Percentiles rank a stretch among this genome's conserved stretches.
phyloP scores from a whole-genome alignment of 129 eudicot genomes.

The Calendula officinalis region DNA sequence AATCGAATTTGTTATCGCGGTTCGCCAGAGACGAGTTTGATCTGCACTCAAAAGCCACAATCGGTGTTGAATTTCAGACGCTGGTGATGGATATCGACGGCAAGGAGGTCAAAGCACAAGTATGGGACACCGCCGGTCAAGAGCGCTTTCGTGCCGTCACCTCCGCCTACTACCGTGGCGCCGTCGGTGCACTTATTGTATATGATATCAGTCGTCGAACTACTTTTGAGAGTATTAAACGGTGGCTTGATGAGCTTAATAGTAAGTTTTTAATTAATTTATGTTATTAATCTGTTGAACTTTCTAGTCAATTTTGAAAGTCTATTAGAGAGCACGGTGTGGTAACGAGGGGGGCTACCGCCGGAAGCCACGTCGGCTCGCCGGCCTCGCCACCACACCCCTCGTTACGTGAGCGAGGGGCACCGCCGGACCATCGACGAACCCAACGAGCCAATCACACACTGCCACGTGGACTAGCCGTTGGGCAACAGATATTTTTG shows the following conservation, averaged over 20 bases:
- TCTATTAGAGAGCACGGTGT: no score
- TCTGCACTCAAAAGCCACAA: conserved; percentile 80
- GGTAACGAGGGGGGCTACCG: no score
- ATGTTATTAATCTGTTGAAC: no score
- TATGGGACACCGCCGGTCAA: conserved; percentile 99
- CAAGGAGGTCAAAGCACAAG: conserved; percentile 85
- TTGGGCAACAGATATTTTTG: no score
- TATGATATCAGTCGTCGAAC: conserved; percentile 69
- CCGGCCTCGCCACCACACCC: no score
- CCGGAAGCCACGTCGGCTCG: no score
- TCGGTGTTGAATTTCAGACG: conserved; percentile 97
- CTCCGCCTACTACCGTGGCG: conserved; percentile 94
- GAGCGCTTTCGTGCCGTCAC: conserved; percentile 94
- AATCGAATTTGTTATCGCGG: conserved; percentile 60
- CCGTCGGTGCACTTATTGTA: conserved; percentile 90
- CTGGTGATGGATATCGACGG: conserved; percentile 80
- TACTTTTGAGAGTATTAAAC: conserved; percentile 67
- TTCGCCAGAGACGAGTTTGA: conserved; percentile 86
- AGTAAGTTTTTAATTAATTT: conserved; percentile 38
- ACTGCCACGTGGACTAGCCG: no score
- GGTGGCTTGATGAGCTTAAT: conserved; percentile 91
- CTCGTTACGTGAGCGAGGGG: no score
- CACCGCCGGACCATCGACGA: no score
- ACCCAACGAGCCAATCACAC: no score
- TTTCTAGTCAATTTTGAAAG: no score